Evolutionary conservation across 1,139 yeast genomes (phyloP).

Genomic region (Yamadazyma mexicana): DNA sequence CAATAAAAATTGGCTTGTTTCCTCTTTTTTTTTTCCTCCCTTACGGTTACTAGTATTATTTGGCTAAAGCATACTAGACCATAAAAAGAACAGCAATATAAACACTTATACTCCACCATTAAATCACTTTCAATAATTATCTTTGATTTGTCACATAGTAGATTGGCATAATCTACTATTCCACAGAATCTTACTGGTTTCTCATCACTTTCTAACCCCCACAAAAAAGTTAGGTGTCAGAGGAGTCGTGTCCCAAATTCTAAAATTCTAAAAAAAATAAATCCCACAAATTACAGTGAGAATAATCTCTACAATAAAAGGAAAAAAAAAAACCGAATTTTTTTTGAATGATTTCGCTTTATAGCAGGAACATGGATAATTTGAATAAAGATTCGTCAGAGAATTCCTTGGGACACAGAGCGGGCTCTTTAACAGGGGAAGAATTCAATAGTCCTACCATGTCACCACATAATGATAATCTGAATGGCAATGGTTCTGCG

Average conservation of each 20-base stretch:
- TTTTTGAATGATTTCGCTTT: slow-evolving; percentile 6
- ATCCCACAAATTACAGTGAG: slow-evolving; percentile 1
- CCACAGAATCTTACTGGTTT: no score
- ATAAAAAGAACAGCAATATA: no score
- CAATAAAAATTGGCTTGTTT: neutral
- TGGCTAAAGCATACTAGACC: no score
- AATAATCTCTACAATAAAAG: neutral
- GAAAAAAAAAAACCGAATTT: slow-evolving; percentile 1
- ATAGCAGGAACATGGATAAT: slow-evolving; percentile 5
- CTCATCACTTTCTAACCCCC: neutral
- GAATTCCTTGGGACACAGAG: neutral
- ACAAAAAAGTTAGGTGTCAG: neutral
- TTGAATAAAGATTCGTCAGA: slow-evolving; percentile 1
- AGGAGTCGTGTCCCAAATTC: neutral
- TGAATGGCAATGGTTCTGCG: neutral
- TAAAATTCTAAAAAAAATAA: neutral
- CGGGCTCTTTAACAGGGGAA: neutral
- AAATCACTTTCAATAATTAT: no score
- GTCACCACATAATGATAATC: no score
- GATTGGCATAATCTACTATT: no score
- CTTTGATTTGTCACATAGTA: no score
- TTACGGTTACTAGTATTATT: no score
- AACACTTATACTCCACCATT: no score
- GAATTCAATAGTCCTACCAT: neutral
- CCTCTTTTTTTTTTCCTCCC: no score